Base-by-base conservation (phyloP, 2,329 filamentous ascomycete species). In the Aureobasidium namibiae region DNA sequence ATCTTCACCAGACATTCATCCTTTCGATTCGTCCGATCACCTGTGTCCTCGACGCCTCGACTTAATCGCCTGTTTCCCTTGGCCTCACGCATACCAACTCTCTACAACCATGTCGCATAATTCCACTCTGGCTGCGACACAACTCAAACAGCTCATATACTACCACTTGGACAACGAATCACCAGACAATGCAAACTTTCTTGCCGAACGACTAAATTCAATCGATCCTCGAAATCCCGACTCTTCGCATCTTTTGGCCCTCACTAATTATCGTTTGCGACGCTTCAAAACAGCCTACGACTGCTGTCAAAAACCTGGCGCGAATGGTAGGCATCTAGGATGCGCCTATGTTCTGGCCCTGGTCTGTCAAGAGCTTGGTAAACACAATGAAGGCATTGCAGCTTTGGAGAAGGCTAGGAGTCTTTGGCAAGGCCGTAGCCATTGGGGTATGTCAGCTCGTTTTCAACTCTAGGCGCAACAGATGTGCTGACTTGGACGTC, bases 291-390 rank as follows among this genome's bases (percentile, higher is more conserved):
- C 91, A 13, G 92, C 94, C 11, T 92, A 89, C 72, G 92, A 97
- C 68, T 82, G 85, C 65, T 88, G 88, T 71, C 89, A 90, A 68
- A 80, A 83, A 48, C 79, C 84, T 56, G 89, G 85, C 38, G 82
- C 82, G 54, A 84, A 86, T 63, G 89, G 88, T 23, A 78, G 81
- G 33, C 89, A 97, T 73, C 70, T 96, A 26, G 92, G 92, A 31
- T 96, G 92, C 73, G 84, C 89, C 18, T 97, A 92, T 75, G 82
- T 96, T 46, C 96, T 92, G 76, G 92, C 92, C 56, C 91, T 96
- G 69, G 85, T 91, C 39, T 97, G 90, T 69, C 75, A 96, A 61
- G 83, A 84, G 45, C 76, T 97, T 60, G 90, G 89, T 61, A 84
- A 85, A 63, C 86, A 87, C 71, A 85, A 87, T 61, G 90, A 95